A percentile compares a stretch with the other conserved stretches of the same genome.
phyloP scores from a whole-genome alignment of 768 basidiomycete species.

The Hortiboletus flavorubellus region DNA sequence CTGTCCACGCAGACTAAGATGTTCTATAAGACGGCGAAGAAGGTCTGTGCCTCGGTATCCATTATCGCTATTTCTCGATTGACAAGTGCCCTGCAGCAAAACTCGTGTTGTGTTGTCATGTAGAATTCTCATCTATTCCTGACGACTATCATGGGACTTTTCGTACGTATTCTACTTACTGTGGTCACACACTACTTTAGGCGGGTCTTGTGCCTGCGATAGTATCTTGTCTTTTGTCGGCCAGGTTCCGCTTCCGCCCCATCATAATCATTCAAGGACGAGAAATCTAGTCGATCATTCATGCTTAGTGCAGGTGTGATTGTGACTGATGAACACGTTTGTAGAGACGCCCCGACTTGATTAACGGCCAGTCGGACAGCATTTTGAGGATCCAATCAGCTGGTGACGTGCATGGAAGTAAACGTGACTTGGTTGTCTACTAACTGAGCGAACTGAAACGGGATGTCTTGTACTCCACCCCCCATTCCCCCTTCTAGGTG shows the following conservation, averaged over 20 bases:
- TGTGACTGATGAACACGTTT: background rate
- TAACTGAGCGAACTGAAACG: background rate
- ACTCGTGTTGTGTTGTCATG: slow-evolving; percentile 91
- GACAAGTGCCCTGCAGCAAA: slow-evolving; percentile 61
- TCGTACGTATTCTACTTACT: slow-evolving; percentile 19
- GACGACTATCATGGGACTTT: slow-evolving; percentile 17
- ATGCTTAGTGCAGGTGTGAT: background rate
- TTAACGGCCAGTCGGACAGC: background rate
- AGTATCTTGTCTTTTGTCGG: slow-evolving; percentile 3
- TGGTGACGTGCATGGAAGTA: background rate
- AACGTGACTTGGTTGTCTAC: background rate
- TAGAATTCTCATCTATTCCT: slow-evolving; percentile 32
- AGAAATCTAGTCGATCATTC: slow-evolving; percentile 1
- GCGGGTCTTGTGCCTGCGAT: slow-evolving; percentile 5
- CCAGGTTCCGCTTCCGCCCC: background rate
- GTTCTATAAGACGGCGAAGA: slow-evolving; percentile 99
- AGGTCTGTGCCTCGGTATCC: slow-evolving; percentile 49
- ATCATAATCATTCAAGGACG: background rate
- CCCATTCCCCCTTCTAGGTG: background rate
- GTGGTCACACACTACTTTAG: background rate
- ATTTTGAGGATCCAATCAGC: background rate
- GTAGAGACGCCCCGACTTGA: background rate
- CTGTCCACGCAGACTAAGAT: slow-evolving; percentile 90
- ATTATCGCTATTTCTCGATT: slow-evolving; percentile 3
- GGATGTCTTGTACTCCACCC: background rate